phyloP scores from a whole-genome alignment of 768 basidiomycete genomes.

The Amanita thiersii region DNA sequence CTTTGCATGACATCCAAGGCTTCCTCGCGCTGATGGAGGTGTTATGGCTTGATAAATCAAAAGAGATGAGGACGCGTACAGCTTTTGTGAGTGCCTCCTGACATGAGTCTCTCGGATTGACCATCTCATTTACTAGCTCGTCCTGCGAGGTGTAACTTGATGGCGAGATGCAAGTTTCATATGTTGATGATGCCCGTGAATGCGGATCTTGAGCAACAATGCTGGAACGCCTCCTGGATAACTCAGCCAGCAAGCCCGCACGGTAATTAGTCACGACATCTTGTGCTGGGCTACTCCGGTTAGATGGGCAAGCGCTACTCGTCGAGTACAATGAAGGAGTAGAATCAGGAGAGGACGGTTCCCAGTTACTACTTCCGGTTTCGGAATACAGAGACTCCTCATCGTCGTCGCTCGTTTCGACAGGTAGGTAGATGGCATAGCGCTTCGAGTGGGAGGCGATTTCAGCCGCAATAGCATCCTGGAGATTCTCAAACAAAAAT shows the following conservation, averaged over 20 bases:
- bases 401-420: conserved; percentile 15
- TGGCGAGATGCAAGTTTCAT: background rate
- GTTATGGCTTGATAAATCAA: conserved; percentile 1
- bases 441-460: conserved; percentile 18
- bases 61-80: conserved; percentile 21
- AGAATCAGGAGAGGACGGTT: conserved; percentile 21
- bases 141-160: conserved; percentile 5
- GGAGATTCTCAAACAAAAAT: conserved; percentile 1
- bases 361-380: conserved; percentile 25
- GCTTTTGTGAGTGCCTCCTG: conserved; percentile 26
- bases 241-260: conserved; percentile 21
- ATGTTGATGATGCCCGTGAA: background rate
- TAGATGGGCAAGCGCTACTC: conserved; percentile 15
- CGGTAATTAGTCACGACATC: conserved; percentile 29
- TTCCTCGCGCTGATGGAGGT: conserved; percentile 24
- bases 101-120: conserved; percentile 27
- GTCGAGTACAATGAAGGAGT: conserved; percentile 16
- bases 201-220: background rate
- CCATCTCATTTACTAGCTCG: conserved; percentile 18
- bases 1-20: conserved; percentile 21
- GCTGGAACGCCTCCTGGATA: background rate
- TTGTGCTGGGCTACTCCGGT: conserved; percentile 21
- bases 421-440: conserved; percentile 26
- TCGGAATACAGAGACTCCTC: conserved; percentile 17
- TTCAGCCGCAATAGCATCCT: background rate